Evolutionary conservation across 2,329 filamentous ascomycete species (phyloP), one percentile per base, ranked within the genome.

Genomic region (Byssothecium circinans): DNA sequence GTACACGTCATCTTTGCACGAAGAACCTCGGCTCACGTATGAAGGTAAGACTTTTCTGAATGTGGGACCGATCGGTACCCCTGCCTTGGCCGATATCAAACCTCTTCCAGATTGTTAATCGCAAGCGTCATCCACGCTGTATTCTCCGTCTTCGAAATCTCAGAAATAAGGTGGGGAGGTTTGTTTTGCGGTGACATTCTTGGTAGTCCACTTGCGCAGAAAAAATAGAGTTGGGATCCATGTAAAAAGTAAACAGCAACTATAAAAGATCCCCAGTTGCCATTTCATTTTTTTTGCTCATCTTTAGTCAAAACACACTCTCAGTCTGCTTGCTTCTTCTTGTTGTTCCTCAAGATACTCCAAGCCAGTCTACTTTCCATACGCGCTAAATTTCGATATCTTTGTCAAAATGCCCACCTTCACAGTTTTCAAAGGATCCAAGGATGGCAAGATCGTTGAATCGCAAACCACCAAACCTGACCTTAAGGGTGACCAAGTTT

Each of bases 371-470:
- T 10, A 7, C 14, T 32, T 32, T 32, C 11, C 19, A n/a, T 8
- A 22, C 19, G 22, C 40, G 8, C 27, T n/a, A 29, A 27, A 27
- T n/a, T 11, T 25, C 41, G 1, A 42, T 29, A 33, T n/a, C 19
- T 18, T 14, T 35, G 48, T 17, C 47, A 64, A 34, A 12, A 72
- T 73, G 70, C 64, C 65, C 53, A 60, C 70, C 43, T 85, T 84
- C 74, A 86, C 81, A 32, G 81, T 86, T 47, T 86, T 76, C 78
- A 85, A 83, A 63, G 84, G 84, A 56, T 76, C 76, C 54, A 75
- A 81, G 55, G 77, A 78, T 47, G 82, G 83, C 58, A 74, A 74
- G 48, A 81, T 85, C 58, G 66, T 76, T 47, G 70, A 82, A 64
- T 64, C 70, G 36, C 73, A 72, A 40, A 80, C 77, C 35, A 74